Base-by-base conservation (phyloP, 2,329 filamentous ascomycete species). In the Trichoderma semiorbis region DNA sequence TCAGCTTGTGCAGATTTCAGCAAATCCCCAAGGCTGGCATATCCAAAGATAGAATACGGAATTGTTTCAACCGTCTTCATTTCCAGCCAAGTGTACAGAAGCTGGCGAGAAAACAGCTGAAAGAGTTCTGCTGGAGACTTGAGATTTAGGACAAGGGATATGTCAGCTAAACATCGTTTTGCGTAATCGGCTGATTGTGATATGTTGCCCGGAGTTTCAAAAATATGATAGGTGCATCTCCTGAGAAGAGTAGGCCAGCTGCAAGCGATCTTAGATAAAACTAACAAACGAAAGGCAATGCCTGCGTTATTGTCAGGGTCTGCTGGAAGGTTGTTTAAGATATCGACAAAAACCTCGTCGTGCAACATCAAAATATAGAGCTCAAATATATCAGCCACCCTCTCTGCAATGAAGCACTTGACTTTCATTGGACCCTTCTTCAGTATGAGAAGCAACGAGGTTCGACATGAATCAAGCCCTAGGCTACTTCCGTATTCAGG, bases 21-120 rank as follows among this genome's bases (percentile, higher is more conserved):
- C 67, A 99, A 86, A 5, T 93, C 90, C 21, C 85, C 79, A 2
- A 98, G 85, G 18, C 82, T 89, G 1, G 81, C 72, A 78, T 97
- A 99, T 1, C 91, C 92, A 79, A 99, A 99, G 2, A 96, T 92
- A n/a, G 86, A 84, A 77, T 89, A 97, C 0, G 96, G 95, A 63
- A 99, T 92, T 4, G 89, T 85, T n/a, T 87, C 84, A 8, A 97
- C 83, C 1, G 83, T 81, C 72, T 91, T 88, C 1, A 83, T 83
- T 73, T 93, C 90, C 4, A 97, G 88, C 95, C 95, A 99, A 0
- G 94, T 97, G 78, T 93, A 97, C 3, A 98, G 84, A 7, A 99
- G 85, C 77, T 99, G 96, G 2, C 95, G 90, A 7, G 93, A 91
- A 78, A 98, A 99, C 0, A 98, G 84, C 7, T 85, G 84, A 78